Evolutionary conservation across 1,139 yeast genomes (phyloP).

Genomic region (Casaregolazyma lundiana): DNA sequence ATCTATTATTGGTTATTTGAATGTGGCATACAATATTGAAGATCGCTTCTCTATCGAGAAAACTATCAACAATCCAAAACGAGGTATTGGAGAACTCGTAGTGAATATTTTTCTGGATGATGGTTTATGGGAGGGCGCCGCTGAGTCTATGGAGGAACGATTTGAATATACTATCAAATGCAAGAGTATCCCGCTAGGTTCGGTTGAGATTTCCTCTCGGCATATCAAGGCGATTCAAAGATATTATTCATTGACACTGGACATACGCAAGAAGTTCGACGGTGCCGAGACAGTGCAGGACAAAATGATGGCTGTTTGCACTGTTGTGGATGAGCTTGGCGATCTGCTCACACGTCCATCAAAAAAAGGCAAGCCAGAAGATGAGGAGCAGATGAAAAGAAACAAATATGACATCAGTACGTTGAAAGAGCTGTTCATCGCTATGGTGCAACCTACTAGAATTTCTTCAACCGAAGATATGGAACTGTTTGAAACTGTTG

Average conservation of each 20-base stretch:
- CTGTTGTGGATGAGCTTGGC: not conserved
- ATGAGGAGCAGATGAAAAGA: conserved; percentile 14
- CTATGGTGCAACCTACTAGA: conserved; percentile 16
- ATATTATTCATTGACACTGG: not conserved
- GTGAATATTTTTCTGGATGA: too few species aligned
- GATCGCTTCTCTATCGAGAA: conserved; percentile 59
- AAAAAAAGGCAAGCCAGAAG: conserved; percentile 30
- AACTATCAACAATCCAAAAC: conserved; percentile 54
- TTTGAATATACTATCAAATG: conserved; percentile 32
- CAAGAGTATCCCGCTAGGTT: not conserved
- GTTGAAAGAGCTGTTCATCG: not conserved
- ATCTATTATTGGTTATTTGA: conserved; percentile 57
- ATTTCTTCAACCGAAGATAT: conserved; percentile 26
- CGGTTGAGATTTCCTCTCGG: not conserved
- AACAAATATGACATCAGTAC: not conserved
- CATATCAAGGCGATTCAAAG: not conserved
- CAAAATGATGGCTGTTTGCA: not conserved
- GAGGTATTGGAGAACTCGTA: conserved; percentile 83
- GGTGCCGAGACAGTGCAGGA: not conserved
- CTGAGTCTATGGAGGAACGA: conserved; percentile 28
- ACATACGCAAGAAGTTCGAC: not conserved
- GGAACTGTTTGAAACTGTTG: conserved; percentile 27
- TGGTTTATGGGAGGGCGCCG: too few species aligned
- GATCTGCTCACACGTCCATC: not conserved
- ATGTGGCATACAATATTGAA: conserved; percentile 51